Conservation (phyloP, 2,329 filamentous ascomycete species). For the Keithomyces neogunnii region DNA sequence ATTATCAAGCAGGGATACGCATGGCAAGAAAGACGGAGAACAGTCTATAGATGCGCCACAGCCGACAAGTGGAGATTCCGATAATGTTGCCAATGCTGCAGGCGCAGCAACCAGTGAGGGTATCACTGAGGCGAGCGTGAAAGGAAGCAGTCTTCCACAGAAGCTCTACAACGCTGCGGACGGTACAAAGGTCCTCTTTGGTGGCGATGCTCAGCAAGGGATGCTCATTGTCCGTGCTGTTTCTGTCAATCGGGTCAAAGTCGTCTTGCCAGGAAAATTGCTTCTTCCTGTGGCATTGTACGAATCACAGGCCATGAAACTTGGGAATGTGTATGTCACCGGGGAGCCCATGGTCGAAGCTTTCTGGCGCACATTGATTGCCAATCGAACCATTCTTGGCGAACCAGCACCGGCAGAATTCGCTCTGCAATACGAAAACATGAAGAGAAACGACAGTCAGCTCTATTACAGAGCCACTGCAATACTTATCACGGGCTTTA, state of each 20-base stretch:
- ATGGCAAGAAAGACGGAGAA: neutral
- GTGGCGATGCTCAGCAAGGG: neutral
- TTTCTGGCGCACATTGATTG: constrained; percentile 7
- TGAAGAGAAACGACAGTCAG: constrained; percentile 4
- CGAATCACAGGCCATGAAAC: constrained; percentile 1
- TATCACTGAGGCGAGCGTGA: neutral
- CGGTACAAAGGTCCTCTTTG: neutral
- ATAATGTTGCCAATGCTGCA: neutral
- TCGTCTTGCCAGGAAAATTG: constrained; percentile 4
- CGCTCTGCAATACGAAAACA: constrained; percentile 5
- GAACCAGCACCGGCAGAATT: constrained; percentile 3
- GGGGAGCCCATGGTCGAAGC: constrained; percentile 6
- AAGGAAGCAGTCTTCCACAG: neutral
- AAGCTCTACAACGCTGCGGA: constrained; percentile 5
- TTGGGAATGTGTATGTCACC: constrained; percentile 4
- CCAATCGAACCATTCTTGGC: constrained; percentile 5
- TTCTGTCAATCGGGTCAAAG: neutral
- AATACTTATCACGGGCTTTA: neutral
- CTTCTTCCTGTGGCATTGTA: constrained; percentile 3
- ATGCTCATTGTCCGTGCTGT: neutral
- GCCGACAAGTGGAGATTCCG: neutral
- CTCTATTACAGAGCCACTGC: neutral
- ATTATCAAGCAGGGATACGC: neutral
- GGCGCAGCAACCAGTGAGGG: neutral
- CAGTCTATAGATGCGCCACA: neutral